Conservation (phyloP, 2,329 filamentous ascomycete genomes). For the Cucurbitaria berberidis region DNA sequence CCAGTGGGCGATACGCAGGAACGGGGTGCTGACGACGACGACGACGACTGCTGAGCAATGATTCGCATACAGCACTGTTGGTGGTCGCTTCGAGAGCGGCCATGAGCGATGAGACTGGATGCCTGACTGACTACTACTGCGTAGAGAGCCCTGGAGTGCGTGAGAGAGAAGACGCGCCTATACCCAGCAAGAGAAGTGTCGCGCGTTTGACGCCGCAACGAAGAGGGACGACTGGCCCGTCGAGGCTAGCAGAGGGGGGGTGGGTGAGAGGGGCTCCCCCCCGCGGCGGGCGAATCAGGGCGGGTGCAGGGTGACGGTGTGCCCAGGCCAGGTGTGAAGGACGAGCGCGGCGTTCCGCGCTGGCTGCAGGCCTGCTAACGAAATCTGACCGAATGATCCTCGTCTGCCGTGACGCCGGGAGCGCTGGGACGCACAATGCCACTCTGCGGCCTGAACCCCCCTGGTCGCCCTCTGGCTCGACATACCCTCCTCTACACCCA, state of each 20-base stretch:
- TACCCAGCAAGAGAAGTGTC: no score
- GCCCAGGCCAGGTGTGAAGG: no score
- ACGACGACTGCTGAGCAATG: not conserved
- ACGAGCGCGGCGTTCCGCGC: constrained; percentile 27
- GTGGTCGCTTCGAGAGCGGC: no score
- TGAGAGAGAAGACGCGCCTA: no score
- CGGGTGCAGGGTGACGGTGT: constrained; percentile 7
- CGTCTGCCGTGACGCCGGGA: constrained; percentile 32
- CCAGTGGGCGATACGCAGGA: constrained; percentile 34
- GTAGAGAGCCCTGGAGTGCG: no score
- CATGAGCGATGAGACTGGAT: no score
- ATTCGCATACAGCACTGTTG: not conserved
- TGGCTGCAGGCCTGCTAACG: constrained; percentile 28
- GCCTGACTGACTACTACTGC: not conserved
- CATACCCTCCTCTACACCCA: constrained; percentile 33
- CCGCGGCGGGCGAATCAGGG: constrained; percentile 2
- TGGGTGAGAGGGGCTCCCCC: no score
- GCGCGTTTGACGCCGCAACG: constrained; percentile 38
- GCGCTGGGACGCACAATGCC: constrained; percentile 15
- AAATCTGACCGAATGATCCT: constrained; percentile 29
- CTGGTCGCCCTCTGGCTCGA: constrained; percentile 17
- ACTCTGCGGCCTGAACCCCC: constrained; percentile 19
- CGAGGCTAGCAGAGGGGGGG: no score
- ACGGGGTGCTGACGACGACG: constrained; percentile 3
- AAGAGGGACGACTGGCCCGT: constrained; percentile 11